Base-by-base conservation (phyloP, 352 stramenopile genomes). In the Globisporangium paroecandrum region DNA sequence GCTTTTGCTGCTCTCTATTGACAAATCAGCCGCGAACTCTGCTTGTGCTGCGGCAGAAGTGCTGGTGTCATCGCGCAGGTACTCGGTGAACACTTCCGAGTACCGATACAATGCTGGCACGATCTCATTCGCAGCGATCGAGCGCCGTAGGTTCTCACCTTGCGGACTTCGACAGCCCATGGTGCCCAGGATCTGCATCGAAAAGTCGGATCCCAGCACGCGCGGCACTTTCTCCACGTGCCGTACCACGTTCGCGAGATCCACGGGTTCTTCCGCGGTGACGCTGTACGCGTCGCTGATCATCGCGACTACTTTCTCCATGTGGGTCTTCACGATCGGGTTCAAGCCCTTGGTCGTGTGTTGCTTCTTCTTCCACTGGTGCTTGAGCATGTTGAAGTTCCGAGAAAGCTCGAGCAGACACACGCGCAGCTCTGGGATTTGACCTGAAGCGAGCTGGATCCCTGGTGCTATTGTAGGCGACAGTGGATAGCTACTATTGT, bases 221-320 rank as follows among this genome's bases (percentile, higher is more conserved):
- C 76, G 78, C 20, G 78, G 72, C 6, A 91, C 77, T 60, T 82
- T 85, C 20, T 93, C 81, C 7, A 91, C 79, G 25, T 89, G 75
- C 25, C 32, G 58, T 10, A 77, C 73, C 0, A 85, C 73, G 0
- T 56, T 72, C 1, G 73, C 62, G 4, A 89, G 58, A 46, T 94
- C 86, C 1, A 90, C 72, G 0, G 81, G 81, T 13, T 91, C 82
- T 34, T 90, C 69, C 0, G 82, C 79, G 18, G 81, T 86, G 3
- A 66, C 65, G 8, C 80, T 74, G 59, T 94, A 94, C 5, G 82
- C 86, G n/a, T 93, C 82, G 59, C 89, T 87, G 47, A 94, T 77
- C 60, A 91, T 77, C 1, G 71, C 51, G 25, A 89, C 70, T 9
- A 94, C 69, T 27, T 90, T 91, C 6, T 94, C 82, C 12, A 94